Evolutionary conservation across 208 protist species (phyloP).

Genomic region (Trypanosoma boissoni): DNA sequence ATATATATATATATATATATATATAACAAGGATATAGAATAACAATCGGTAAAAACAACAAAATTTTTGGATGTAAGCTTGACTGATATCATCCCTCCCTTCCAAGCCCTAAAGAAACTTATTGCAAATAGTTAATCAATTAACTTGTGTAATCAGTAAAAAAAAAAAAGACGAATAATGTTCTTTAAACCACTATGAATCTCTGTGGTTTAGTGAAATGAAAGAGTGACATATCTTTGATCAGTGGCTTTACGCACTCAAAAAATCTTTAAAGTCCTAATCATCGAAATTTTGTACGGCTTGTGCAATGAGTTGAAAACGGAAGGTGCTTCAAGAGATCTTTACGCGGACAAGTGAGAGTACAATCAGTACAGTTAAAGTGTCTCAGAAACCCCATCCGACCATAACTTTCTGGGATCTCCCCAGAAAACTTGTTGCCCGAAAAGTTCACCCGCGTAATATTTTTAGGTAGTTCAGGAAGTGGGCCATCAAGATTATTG

Average conservation of each 20-base stretch:
- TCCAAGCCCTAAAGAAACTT: too few species aligned
- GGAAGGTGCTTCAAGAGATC: slow-evolving; percentile 18
- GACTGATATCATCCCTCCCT: too few species aligned
- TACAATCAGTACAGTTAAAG: slow-evolving; percentile 28
- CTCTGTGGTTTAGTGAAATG: too few species aligned
- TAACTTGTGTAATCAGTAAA: neutral
- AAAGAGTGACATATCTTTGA: too few species aligned
- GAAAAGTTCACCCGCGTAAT: slow-evolving; percentile 19
- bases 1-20: too few species aligned
- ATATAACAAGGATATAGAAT: slow-evolving; percentile 4
- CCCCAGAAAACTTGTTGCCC: slow-evolving; percentile 11
- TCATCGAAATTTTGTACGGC: slow-evolving; percentile 1
- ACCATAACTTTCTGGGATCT: slow-evolving; percentile 17
- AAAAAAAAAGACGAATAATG: slow-evolving; percentile 7
- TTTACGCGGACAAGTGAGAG: slow-evolving; percentile 7
- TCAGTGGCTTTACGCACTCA: too few species aligned
- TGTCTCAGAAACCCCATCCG: slow-evolving; percentile 9
- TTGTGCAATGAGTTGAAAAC: slow-evolving; percentile 24
- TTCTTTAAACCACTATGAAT: too few species aligned
- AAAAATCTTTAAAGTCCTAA: too few species aligned
- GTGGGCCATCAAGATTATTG: slow-evolving; percentile 17
- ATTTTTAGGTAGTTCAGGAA: slow-evolving; percentile 14
- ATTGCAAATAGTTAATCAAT: too few species aligned
- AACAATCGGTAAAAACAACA: too few species aligned
- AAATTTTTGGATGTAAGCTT: too few species aligned